Evolutionary conservation across 805 yeast genomes (phyloP).

Genomic region (Kuraishia capsulata): DNA sequence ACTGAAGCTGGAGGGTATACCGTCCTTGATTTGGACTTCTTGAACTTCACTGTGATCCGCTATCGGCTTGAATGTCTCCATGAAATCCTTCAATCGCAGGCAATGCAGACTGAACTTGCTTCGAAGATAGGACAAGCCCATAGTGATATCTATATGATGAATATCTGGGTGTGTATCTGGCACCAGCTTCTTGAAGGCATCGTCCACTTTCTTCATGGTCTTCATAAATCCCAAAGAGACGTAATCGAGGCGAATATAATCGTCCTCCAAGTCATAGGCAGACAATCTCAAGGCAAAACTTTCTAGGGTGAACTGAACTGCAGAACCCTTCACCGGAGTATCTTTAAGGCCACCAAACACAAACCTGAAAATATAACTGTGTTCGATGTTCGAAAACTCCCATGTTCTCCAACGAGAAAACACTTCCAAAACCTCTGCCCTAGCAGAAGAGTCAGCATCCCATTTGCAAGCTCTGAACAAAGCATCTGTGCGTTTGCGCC

Average conservation of each 20-base stretch:
- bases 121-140: not conserved
- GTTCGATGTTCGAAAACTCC: conserved; percentile 68
- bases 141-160: not conserved
- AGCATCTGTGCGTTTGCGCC: conserved; percentile 29
- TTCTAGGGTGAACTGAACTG: conserved; percentile 21
- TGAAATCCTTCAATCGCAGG: conserved; percentile 1
- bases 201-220: not conserved
- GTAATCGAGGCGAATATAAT: conserved; percentile 20
- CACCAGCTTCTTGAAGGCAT: not conserved
- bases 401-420: conserved; percentile 84
- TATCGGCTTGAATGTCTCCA: conserved; percentile 1
- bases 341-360: conserved; percentile 29
- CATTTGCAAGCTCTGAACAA: conserved; percentile 23
- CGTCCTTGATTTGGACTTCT: too few species aligned
- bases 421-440: conserved; percentile 41
- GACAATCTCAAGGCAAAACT: conserved; percentile 18
- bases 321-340: not conserved
- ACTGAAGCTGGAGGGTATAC: conserved; percentile 9
- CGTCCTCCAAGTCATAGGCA: conserved; percentile 20
- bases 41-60: too few species aligned
- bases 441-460: conserved; percentile 43
- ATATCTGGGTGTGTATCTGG: not conserved
- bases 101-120: conserved; percentile 2
- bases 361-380: conserved; percentile 42
- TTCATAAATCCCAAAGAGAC: conserved; percentile 3